Conservation (phyloP, 139 green algal species). For the Chlamydomonas eustigma region DNA sequence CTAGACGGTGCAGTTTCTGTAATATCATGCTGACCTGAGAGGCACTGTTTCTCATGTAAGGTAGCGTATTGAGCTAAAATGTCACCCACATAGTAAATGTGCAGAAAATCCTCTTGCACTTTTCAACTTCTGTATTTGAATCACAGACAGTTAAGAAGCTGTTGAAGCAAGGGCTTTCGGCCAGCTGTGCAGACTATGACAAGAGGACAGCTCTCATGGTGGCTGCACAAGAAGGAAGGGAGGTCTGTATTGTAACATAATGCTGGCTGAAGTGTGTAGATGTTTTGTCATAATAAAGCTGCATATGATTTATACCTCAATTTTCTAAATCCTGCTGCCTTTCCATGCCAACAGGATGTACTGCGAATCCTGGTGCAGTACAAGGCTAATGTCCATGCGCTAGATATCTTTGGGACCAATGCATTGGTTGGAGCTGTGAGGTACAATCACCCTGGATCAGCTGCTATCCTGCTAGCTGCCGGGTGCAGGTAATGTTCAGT, state of each 20-base stretch:
- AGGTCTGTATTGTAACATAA: no score
- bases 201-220: constrained; percentile 58
- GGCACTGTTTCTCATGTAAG: no score
- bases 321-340: no score
- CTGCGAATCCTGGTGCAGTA: not conserved
- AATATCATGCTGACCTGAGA: no score
- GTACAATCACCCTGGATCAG: not conserved
- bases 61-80: no score
- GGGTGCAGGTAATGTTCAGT: not conserved
- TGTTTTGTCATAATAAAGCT: no score
- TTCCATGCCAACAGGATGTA: not conserved
- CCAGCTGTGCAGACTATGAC: constrained; percentile 33
- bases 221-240: constrained; percentile 42
- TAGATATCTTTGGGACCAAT: not conserved
- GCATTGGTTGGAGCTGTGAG: not conserved
- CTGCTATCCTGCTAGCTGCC: not conserved
- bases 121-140: no score
- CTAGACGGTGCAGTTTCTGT: no score
- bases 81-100: no score
- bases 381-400: not conserved
- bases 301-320: no score
- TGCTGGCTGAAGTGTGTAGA: no score
- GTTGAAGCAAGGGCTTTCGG: constrained; percentile 47
- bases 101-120: no score
- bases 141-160: constrained; percentile 25